These are phyloP conservation scores for Mortierella sp. DNA, from an alignment of 371 early-diverging fungal species.

Conservation along the genomic window DNA sequence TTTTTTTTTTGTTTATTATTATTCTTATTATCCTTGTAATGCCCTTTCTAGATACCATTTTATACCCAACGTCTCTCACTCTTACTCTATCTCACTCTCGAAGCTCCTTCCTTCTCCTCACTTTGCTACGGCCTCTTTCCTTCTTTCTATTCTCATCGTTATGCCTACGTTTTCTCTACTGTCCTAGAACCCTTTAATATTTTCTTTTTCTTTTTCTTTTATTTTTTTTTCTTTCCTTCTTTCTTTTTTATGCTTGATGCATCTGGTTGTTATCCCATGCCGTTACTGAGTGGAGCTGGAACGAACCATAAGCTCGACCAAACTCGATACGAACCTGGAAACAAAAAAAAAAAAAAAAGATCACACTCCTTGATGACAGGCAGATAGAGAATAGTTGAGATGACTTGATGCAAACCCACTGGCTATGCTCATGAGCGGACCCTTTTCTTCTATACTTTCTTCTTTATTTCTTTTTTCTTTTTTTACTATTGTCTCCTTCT, in stretches of 20 bases:
- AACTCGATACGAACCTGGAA: not conserved
- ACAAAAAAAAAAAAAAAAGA: not conserved
- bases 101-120: not conserved
- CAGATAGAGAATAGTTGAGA: not conserved
- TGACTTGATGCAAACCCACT: not conserved
- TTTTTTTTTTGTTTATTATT: not conserved
- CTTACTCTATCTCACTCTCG: not conserved
- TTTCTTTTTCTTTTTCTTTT: too few relatives aligned
- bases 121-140: too few relatives aligned
- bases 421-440: not conserved
- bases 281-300: not conserved
- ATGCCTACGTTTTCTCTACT: too few relatives aligned
- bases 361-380: too few relatives aligned
- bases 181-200: too few relatives aligned
- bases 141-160: not conserved
- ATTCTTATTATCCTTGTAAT: not conserved
- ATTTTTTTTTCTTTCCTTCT: too few relatives aligned
- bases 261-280: not conserved
- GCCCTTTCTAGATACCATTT: slow-evolving; percentile 1
- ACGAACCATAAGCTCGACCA: not conserved
- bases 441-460: not conserved
- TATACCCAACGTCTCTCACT: too few relatives aligned
- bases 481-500: too few relatives aligned
- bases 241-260: not conserved
- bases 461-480: not conserved